phyloP scores from a whole-genome alignment of 148 eudicot genomes.

The Fagopyrum esculentum region DNA sequence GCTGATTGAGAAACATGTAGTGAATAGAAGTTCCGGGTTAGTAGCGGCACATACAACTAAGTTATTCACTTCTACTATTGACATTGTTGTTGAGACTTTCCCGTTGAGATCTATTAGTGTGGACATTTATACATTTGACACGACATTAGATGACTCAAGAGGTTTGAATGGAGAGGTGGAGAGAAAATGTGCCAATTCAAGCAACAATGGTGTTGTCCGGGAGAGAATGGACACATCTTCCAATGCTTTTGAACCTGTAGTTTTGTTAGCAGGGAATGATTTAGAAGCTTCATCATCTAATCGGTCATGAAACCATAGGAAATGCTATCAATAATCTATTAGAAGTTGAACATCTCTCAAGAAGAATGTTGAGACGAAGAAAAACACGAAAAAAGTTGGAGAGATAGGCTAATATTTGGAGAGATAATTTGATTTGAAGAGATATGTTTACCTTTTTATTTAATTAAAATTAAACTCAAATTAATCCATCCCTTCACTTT shows the following conservation, averaged over 20 bases:
- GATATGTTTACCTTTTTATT: too few relatives aligned
- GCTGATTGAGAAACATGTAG: conserved; percentile 17
- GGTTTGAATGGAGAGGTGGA: conserved; percentile 16
- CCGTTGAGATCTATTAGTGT: conserved; percentile 40
- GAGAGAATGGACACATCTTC: conserved; percentile 12
- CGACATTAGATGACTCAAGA: conserved; percentile 14
- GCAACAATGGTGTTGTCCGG: conserved; percentile 10
- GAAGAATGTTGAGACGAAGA: background rate
- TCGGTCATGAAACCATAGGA: conserved; percentile 14
- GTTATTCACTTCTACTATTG: conserved; percentile 17
- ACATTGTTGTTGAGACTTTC: conserved; percentile 57
- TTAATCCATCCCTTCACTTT: too few relatives aligned
- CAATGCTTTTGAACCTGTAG: conserved; percentile 20
- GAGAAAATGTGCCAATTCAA: conserved; percentile 18
- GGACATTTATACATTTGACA: conserved; percentile 24
- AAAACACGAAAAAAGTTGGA: too few relatives aligned
- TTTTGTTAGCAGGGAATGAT: conserved; percentile 19
- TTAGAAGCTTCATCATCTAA: conserved; percentile 19
- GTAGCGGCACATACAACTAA: background rate
- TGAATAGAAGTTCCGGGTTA: conserved; percentile 1
- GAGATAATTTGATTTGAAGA: too few relatives aligned
- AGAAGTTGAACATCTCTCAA: conserved; percentile 22
- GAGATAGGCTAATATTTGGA: too few relatives aligned
- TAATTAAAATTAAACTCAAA: too few relatives aligned
- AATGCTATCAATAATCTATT: conserved; percentile 10